Base-by-base conservation (phyloP, 2,329 filamentous ascomycete species). In the Phialocephala subalpina region DNA sequence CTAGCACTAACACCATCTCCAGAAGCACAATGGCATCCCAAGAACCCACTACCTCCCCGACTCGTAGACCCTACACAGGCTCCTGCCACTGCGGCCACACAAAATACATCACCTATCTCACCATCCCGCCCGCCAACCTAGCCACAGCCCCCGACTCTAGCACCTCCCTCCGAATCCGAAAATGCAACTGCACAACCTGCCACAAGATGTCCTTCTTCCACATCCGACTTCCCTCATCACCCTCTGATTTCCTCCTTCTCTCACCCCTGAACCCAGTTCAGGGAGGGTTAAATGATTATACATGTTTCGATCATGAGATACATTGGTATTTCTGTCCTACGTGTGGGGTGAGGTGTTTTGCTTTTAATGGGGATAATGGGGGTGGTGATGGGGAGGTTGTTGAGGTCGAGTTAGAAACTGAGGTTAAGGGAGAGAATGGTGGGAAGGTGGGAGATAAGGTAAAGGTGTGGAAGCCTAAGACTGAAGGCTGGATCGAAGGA, bases 171-270 rank as follows among this genome's bases (percentile, higher is more conserved):
- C 64, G 70, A 4, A 59, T 73, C 45, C 67, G 69, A 14, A 74
- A 75, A 69, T 85, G 82, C 77, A 85, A 85, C 67, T 85, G 83
- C 73, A 80, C 75, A 12, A 78, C 80, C 12, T 85, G 83, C 72
- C 80, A 83, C 58, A 85, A 85, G 69, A 77, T 80, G 67, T 79
- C 78, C 16, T 77, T 81, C 65, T 80, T 84, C 67, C 82, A 85
- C 70, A 72, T 81, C 53, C 80, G 82, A 12, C 75, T 80, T 11
- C 73, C 73, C 45, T 67, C 75, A 45, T 64, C 76, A 1, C 71
- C 72, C 11, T 72, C 80, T 18, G 82, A 85, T 72, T 86, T 85
- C 71, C 71, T 81, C 8, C 78, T 86, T 11, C 76, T 83, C 2
- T 79, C 78, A 2, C 83, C 83, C 0, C 59, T 76, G 1, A 72